phyloP scores from a whole-genome alignment of 495 filamentous ascomycete species.

The Neurospora sp. region DNA sequence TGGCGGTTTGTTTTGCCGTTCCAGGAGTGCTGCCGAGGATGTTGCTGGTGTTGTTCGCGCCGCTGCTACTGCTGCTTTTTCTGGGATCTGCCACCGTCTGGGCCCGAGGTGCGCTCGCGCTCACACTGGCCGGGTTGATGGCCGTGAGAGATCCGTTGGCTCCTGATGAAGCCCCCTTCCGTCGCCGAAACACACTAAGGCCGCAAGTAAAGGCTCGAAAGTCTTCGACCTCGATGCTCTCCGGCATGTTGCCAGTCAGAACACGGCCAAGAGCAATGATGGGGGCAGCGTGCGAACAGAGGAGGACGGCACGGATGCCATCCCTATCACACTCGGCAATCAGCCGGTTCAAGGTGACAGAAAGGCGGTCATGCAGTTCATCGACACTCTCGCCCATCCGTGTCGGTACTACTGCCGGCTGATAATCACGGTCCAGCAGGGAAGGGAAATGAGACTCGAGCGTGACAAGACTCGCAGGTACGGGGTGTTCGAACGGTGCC shows the following conservation, averaged over 20 bases:
- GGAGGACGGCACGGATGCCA: slow-evolving; percentile 53
- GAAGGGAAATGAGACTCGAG: slow-evolving; percentile 58
- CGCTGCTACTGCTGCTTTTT: not conserved
- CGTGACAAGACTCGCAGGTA: slow-evolving; percentile 49
- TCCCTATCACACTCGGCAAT: slow-evolving; percentile 61
- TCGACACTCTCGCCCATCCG: slow-evolving; percentile 65
- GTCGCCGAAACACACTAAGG: slow-evolving; percentile 47
- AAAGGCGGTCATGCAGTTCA: slow-evolving; percentile 70
- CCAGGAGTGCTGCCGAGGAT: slow-evolving; percentile 5
- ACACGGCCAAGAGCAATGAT: slow-evolving; percentile 76
- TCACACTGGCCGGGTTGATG: not conserved
- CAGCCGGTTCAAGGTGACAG: slow-evolving; percentile 56
- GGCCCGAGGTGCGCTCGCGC: not conserved
- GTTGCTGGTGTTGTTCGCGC: not conserved
- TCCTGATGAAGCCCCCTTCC: not conserved
- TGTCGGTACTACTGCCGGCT: slow-evolving; percentile 52
- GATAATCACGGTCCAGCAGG: slow-evolving; percentile 42
- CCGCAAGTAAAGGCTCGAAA: slow-evolving; percentile 83
- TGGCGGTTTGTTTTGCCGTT: slow-evolving; percentile 8
- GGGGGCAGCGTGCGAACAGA: slow-evolving; percentile 86
- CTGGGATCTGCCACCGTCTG: not conserved
- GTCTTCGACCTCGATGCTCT: slow-evolving; percentile 58
- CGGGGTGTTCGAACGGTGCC: slow-evolving; percentile 73
- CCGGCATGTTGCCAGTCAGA: slow-evolving; percentile 67
- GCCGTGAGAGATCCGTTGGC: not conserved